Conservation (phyloP, 2,329 filamentous ascomycete genomes). For the Sclerotinia trifoliorum region DNA sequence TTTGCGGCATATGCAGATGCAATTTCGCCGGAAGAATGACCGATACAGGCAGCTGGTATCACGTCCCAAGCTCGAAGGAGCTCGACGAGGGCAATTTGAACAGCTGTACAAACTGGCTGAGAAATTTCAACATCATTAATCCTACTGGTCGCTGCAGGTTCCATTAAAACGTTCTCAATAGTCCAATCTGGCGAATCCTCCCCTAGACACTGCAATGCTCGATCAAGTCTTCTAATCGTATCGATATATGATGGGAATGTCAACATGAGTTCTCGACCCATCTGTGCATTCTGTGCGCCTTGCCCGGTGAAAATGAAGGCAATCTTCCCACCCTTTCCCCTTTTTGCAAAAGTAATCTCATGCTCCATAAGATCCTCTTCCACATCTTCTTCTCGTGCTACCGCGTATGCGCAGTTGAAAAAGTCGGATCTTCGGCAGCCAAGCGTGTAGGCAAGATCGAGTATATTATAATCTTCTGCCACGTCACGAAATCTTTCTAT, state of each 20-base stretch:
- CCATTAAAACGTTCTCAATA: slow-evolving; percentile 35
- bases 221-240: slow-evolving; percentile 24
- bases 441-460: slow-evolving; percentile 11
- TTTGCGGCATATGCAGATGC: slow-evolving; percentile 46
- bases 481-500: slow-evolving; percentile 4
- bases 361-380: slow-evolving; percentile 15
- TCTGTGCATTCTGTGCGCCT: slow-evolving; percentile 35
- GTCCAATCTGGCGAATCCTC: slow-evolving; percentile 21
- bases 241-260: slow-evolving; percentile 25
- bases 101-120: slow-evolving; percentile 47
- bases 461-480: slow-evolving; percentile 15
- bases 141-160: slow-evolving; percentile 34
- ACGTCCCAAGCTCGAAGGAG: slow-evolving; percentile 46
- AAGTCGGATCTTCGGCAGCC: background rate
- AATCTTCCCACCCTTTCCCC: slow-evolving; percentile 7
- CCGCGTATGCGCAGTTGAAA: slow-evolving; percentile 6
- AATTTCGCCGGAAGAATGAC: slow-evolving; percentile 51
- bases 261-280: slow-evolving; percentile 31
- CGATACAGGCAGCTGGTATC: slow-evolving; percentile 41
- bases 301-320: slow-evolving; percentile 37
- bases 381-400: slow-evolving; percentile 10
- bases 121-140: slow-evolving; percentile 18
- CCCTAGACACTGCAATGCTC: slow-evolving; percentile 8
- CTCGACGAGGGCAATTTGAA: slow-evolving; percentile 49
- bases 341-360: slow-evolving; percentile 13